phyloP scores from a whole-genome alignment of 1,284 basidiomycete genomes.

The Ceratobasidium sp. region DNA sequence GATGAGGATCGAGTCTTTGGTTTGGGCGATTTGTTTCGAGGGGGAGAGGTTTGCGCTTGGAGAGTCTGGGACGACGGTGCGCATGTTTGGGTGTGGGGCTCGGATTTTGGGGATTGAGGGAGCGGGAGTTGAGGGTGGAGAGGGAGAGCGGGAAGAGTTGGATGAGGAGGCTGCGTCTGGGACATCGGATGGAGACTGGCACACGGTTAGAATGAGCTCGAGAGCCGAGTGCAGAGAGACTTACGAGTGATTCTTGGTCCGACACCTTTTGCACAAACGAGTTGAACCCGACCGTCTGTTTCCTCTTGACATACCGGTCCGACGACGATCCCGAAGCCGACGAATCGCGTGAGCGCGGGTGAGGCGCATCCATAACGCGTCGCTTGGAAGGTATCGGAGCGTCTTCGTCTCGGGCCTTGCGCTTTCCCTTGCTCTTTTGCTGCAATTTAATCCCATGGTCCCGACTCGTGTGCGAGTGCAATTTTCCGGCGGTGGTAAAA shows the following conservation, averaged over 20 bases:
- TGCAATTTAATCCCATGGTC: slow-evolving; percentile 27
- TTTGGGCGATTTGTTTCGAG: slow-evolving; percentile 28
- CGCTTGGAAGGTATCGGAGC: slow-evolving; percentile 1
- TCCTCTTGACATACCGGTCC: not conserved
- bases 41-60: slow-evolving; percentile 18
- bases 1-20: slow-evolving; percentile 21
- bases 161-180: not conserved
- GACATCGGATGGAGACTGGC: not conserved
- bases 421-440: slow-evolving; percentile 7
- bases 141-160: not conserved
- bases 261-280: slow-evolving; percentile 9
- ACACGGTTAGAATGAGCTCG: too few species aligned
- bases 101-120: slow-evolving; percentile 22
- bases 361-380: not conserved
- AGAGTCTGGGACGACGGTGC: slow-evolving; percentile 8
- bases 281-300: slow-evolving; percentile 24
- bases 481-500: slow-evolving; percentile 3
- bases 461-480: slow-evolving; percentile 26
- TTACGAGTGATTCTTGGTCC: slow-evolving; percentile 4
- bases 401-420: slow-evolving; percentile 11
- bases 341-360: not conserved
- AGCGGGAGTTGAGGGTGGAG: slow-evolving; percentile 11
- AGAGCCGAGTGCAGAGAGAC: not conserved
- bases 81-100: slow-evolving; percentile 26
- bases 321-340: not conserved